Evolutionary conservation across 2,329 filamentous ascomycete genomes (phyloP), one percentile per base, ranked within the genome.

Genomic region (Aspergillus quadricinctus): DNA sequence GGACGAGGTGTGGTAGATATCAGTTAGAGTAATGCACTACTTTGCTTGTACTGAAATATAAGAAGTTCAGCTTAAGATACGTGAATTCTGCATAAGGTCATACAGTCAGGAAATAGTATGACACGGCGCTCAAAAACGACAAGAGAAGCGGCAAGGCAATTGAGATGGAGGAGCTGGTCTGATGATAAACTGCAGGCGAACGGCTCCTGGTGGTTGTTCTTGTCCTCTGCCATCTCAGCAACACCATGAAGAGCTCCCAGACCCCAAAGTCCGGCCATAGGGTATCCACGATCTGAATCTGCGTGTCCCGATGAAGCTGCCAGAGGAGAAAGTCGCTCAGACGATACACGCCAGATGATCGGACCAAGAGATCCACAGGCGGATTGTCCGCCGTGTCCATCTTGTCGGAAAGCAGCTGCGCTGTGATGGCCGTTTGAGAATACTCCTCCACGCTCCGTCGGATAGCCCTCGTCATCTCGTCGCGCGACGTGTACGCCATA

Each of bases 261-360:
- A 14, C 31, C 14, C 31, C 31, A 37, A n/a, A 37, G 5, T 37
- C 31, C 14, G 31, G 31, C 14, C 31, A 17, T 5, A 5, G 3
- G 5, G 31, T 14, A 37, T 37, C 31, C 31, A 7, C 14, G 14
- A 37, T 17, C 31, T 37, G 31, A 8, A 37, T 17, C 14, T 17
- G 31, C 17, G 31, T 37, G 6, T 17, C 31, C 31, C 17, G 14
- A 3, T 50, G 31, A 4, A 48, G 35, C 21, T 49, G 35, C 41
- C 55, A 61, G 19, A 61, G 59, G 29, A 61, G 27, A 41, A 61
- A 61, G 27, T 61, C 58, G 17, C 59, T 61, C 46, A 61, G 29
- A 6, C 59, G 55, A 6, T 28, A 4, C 19, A 58, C 55, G 11
- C 58, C 59, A 35, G 59, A 61, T 21, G 57, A 57, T 4, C 59